A percentile compares a stretch with the other conserved stretches of the same genome.
Evolutionary conservation across 306 rosid species (phyloP).

Genomic region (Macrotyloma uniflorum): DNA sequence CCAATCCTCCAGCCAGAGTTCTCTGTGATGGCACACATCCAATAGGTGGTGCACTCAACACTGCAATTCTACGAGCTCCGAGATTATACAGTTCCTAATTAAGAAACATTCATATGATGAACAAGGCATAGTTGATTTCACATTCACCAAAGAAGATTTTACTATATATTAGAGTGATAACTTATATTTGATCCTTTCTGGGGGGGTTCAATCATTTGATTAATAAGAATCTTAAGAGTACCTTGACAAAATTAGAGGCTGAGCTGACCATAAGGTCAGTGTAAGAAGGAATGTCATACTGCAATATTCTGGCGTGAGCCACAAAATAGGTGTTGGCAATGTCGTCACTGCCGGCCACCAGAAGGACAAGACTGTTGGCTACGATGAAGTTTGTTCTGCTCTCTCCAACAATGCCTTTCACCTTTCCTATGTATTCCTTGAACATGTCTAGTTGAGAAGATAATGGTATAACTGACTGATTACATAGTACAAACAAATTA

Average conservation of each 20-base stretch:
- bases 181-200: too few species aligned
- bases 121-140: neutral
- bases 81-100: slow-evolving; percentile 52
- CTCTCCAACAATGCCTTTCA: slow-evolving; percentile 55
- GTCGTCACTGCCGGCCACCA: slow-evolving; percentile 83
- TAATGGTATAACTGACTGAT: slow-evolving; percentile 59
- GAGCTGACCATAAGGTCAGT: slow-evolving; percentile 59
- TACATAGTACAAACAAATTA: neutral
- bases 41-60: slow-evolving; percentile 70
- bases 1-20: slow-evolving; percentile 66
- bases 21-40: slow-evolving; percentile 86
- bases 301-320: slow-evolving; percentile 41
- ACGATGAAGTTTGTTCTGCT: slow-evolving; percentile 55
- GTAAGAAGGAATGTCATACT: slow-evolving; percentile 66
- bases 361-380: slow-evolving; percentile 45
- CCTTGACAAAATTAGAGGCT: slow-evolving; percentile 61
- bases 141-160: neutral
- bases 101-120: neutral
- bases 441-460: slow-evolving; percentile 59
- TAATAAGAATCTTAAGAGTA: slow-evolving; percentile 17
- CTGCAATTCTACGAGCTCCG: slow-evolving; percentile 65
- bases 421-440: slow-evolving; percentile 65
- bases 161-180: neutral
- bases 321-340: slow-evolving; percentile 74
- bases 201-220: too few species aligned